Base-by-base conservation (phyloP, 108 stramenopile genomes). In the Pseudonitzschia pungens region DNA sequence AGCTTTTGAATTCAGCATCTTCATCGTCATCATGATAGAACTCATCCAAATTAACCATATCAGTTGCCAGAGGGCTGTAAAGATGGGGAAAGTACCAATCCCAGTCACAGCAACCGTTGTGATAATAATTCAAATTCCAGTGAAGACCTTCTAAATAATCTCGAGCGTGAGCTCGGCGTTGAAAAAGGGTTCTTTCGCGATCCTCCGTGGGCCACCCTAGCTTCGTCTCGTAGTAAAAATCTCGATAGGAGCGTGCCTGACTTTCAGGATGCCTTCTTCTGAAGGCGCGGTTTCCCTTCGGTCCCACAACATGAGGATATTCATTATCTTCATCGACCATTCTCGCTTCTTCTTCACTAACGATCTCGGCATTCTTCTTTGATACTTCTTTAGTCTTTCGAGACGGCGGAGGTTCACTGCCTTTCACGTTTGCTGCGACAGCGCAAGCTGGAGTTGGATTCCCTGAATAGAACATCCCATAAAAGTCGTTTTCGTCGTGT, bases 21-120 rank as follows among this genome's bases (percentile, higher is more conserved):
- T 89, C 83, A 52, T 82, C 65, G 40, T 81, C 84, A 11, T 82
- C 85, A 22, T 84, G 81, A 59, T 90, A 88, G 59, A 93, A 90
- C 59, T 96, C 91, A 29, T 82, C 54, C 24, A 92, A 73, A 62
- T 95, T 93, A n/a, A 87, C 89, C 78, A 99, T 82, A 80, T 98
- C 98, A 0, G 97, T 96, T n/a, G 92, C 84, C 9, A 98, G 81
- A 0, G 99, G 98, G 45, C 83, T 89, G 74, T 99, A 98, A 63
- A 97, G 75, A 74, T 98, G 89, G 7, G 98, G 98, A 72, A 96
- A 99, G 78, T 90, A 99, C 98, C 98, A 99, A 69, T 90, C 89
- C 99, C 99, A 99, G 54, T 89, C 89, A 6, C 55, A 73, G 81
- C 96, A 97, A 58, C 99, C 99, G 63, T 94, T 81, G 83, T 99